phyloP scores from a whole-genome alignment of 768 basidiomycete species.

The Amanita muscaria region DNA sequence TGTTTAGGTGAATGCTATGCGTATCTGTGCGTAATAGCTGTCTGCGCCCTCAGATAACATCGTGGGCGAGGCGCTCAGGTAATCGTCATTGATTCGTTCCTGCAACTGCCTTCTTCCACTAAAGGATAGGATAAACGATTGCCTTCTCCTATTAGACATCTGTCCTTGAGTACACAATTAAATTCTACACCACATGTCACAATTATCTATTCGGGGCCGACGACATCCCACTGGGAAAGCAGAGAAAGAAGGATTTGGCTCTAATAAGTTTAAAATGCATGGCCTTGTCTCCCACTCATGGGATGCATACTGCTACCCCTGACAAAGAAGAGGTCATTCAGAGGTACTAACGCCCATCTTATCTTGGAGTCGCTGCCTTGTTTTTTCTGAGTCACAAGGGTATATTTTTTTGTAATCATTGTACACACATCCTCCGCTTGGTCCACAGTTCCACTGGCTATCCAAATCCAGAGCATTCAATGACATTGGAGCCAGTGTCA shows the following conservation, averaged over 20 bases:
- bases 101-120: neutral
- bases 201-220: conserved; percentile 4
- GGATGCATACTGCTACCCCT: neutral
- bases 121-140: neutral
- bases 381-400: neutral
- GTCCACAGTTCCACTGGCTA: neutral
- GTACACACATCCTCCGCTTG: neutral
- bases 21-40: no score
- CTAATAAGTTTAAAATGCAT: no score
- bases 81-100: neutral
- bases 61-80: neutral
- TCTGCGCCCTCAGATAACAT: neutral
- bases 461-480: no score
- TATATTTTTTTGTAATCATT: neutral
- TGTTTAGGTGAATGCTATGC: no score
- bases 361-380: neutral
- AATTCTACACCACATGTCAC: neutral
- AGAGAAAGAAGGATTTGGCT: conserved; percentile 5
- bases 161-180: neutral
- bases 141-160: no score
- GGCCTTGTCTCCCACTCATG: neutral
- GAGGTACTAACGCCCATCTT: conserved; percentile 1
- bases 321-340: neutral
- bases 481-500: no score
- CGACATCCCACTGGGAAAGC: conserved; percentile 4